These are phyloP conservation scores for Samsoniella hepiali DNA, from an alignment of 2,329 filamentous ascomycete species.

Conservation along the genomic window DNA sequence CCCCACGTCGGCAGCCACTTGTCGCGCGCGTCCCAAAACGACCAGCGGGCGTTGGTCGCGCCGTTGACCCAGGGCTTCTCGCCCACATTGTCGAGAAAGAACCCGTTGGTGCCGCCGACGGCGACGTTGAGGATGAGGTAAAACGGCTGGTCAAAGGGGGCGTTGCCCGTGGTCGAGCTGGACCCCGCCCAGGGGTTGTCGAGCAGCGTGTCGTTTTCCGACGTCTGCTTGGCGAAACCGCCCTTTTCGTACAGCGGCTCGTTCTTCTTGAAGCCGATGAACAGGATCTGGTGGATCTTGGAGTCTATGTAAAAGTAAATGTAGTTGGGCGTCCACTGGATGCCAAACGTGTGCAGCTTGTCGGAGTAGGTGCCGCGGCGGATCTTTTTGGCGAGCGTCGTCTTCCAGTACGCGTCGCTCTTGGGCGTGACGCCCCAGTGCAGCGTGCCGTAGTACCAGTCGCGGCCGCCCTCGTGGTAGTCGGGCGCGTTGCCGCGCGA, in stretches of 20 bases:
- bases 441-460: slow-evolving; percentile 41
- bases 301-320: slow-evolving; percentile 52
- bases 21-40: slow-evolving; percentile 41
- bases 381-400: slow-evolving; percentile 31
- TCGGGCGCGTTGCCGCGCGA: slow-evolving; percentile 42
- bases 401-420: slow-evolving; percentile 35
- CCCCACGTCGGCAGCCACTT: slow-evolving; percentile 49
- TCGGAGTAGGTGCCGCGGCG: slow-evolving; percentile 39
- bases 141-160: slow-evolving; percentile 51
- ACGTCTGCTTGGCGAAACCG: slow-evolving; percentile 35
- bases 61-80: slow-evolving; percentile 47
- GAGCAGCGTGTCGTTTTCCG: slow-evolving; percentile 40
- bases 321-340: slow-evolving; percentile 52
- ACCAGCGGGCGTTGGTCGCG: slow-evolving; percentile 35
- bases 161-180: slow-evolving; percentile 37
- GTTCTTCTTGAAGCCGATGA: slow-evolving; percentile 33
- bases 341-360: slow-evolving; percentile 48
- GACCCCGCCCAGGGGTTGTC: slow-evolving; percentile 43
- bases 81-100: slow-evolving; percentile 43
- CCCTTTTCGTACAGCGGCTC: slow-evolving; percentile 41
- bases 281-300: slow-evolving; percentile 39
- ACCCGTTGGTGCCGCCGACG: slow-evolving; percentile 47
- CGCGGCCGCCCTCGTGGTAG: slow-evolving; percentile 41
- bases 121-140: slow-evolving; percentile 51
- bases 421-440: slow-evolving; percentile 43